Evolutionary conservation across 257 asterid genomes (phyloP).

Genomic region (Solanum pennellii): DNA sequence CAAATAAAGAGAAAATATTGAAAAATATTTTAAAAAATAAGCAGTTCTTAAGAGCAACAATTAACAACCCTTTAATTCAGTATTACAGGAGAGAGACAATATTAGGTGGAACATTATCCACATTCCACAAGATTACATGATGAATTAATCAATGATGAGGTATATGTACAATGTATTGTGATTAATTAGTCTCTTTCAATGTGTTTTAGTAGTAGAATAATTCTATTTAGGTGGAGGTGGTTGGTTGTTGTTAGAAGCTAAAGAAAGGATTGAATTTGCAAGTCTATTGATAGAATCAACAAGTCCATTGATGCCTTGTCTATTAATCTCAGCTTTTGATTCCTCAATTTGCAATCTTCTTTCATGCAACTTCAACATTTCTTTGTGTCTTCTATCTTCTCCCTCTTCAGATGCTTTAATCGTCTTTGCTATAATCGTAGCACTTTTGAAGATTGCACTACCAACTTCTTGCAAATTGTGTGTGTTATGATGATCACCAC

Average conservation of each 20-base stretch:
- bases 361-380: conserved; percentile 51
- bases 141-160: neutral
- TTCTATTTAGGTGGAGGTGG: conserved; percentile 11
- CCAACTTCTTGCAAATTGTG: conserved; percentile 16
- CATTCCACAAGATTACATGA: neutral
- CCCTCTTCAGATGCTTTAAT: conserved; percentile 62
- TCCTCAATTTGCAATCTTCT: conserved; percentile 70
- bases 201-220: neutral
- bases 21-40: no score
- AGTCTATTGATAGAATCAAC: conserved; percentile 84
- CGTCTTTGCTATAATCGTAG: conserved; percentile 57
- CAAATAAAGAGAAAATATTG: no score
- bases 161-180: neutral
- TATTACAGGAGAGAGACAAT: neutral
- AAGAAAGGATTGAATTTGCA: conserved; percentile 63
- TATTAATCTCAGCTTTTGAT: conserved; percentile 62
- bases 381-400: conserved; percentile 64
- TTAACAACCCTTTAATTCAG: neutral
- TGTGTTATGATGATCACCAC: neutral
- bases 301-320: conserved; percentile 67
- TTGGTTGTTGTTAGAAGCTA: conserved; percentile 32
- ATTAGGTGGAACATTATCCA: neutral
- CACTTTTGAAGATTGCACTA: conserved; percentile 56
- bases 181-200: neutral
- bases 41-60: neutral